phyloP scores from a whole-genome alignment of 176 grass and related monocot species.

The Musa troglodytarum region DNA sequence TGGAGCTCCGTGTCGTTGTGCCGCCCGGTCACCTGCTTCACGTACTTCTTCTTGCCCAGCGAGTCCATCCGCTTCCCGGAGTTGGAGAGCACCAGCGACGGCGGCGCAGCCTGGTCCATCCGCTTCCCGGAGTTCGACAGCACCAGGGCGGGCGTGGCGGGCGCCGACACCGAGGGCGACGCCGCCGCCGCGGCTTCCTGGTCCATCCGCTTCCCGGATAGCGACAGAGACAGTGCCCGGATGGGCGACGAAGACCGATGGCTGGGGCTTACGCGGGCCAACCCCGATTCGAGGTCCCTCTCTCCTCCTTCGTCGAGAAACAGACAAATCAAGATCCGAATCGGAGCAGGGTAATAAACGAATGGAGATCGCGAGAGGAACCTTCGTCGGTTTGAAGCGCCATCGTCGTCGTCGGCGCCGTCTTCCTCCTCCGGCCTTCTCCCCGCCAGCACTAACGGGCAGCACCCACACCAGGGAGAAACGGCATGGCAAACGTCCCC shows the following conservation, averaged over 20 bases:
- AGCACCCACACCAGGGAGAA: no score
- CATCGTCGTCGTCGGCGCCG: neutral
- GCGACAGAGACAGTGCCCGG: constrained; percentile 4
- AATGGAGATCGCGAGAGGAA: neutral
- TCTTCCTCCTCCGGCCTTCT: neutral
- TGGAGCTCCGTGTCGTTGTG: constrained; percentile 96
- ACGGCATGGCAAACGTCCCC: no score
- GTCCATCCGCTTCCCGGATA: constrained; percentile 10
- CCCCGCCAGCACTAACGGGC: no score
- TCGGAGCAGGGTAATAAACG: neutral
- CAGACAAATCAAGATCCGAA: neutral
- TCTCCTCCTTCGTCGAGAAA: neutral
- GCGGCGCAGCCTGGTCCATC: neutral
- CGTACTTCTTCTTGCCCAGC: constrained; percentile 78
- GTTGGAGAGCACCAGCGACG: constrained; percentile 52
- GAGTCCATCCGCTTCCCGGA: constrained; percentile 86
- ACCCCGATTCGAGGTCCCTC: constrained; percentile 6
- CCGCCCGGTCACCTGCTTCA: constrained; percentile 88
- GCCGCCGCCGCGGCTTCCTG: neutral
- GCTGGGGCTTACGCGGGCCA: constrained; percentile 25
- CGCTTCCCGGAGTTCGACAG: neutral
- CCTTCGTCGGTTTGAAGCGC: neutral
- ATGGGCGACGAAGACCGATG: constrained; percentile 22
- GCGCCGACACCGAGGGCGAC: neutral
- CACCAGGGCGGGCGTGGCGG: constrained; percentile 24